phyloP scores from a whole-genome alignment of 2,329 filamentous ascomycete species.

The Neofusicoccum parvum region DNA sequence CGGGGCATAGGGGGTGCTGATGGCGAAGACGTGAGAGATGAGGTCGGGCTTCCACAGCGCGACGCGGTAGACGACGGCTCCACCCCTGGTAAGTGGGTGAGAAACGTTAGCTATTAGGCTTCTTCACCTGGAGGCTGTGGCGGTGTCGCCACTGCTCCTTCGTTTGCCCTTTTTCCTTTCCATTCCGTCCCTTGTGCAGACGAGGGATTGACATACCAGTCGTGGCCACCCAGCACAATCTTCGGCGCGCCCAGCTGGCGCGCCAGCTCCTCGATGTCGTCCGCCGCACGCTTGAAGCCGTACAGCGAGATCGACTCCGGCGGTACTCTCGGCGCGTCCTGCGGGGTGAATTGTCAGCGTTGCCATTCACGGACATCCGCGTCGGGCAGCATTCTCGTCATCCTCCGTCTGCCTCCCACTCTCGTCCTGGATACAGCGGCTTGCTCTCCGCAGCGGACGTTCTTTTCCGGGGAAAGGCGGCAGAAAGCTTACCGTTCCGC shows the following conservation, averaged over 20 bases:
- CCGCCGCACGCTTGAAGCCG: conserved; percentile 69
- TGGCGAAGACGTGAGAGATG: conserved; percentile 72
- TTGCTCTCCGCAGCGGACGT: not conserved
- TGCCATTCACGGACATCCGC: not conserved
- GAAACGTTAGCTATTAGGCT: not conserved
- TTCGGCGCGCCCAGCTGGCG: conserved; percentile 55
- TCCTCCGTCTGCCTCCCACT: not conserved
- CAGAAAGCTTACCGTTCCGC: conserved; percentile 60
- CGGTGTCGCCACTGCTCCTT: no score
- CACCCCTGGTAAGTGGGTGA: conserved; percentile 57
- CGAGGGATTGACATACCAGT: conserved; percentile 59
- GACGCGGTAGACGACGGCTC: conserved; percentile 72
- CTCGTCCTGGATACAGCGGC: not conserved
- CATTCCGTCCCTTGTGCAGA: not conserved
- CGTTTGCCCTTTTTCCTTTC: not conserved
- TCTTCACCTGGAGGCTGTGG: no score
- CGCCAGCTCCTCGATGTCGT: conserved; percentile 75
- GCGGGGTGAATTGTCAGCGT: not conserved
- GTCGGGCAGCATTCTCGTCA: not conserved
- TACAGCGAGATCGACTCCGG: conserved; percentile 66
- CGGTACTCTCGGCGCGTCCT: conserved; percentile 54
- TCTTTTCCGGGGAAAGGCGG: not conserved
- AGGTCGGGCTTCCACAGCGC: conserved; percentile 73
- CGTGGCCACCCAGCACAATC: conserved; percentile 86
- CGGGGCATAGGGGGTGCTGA: conserved; percentile 75